These are phyloP conservation scores for Pisolithus orientalis DNA, from an alignment of 768 basidiomycete species.

Conservation along the genomic window DNA sequence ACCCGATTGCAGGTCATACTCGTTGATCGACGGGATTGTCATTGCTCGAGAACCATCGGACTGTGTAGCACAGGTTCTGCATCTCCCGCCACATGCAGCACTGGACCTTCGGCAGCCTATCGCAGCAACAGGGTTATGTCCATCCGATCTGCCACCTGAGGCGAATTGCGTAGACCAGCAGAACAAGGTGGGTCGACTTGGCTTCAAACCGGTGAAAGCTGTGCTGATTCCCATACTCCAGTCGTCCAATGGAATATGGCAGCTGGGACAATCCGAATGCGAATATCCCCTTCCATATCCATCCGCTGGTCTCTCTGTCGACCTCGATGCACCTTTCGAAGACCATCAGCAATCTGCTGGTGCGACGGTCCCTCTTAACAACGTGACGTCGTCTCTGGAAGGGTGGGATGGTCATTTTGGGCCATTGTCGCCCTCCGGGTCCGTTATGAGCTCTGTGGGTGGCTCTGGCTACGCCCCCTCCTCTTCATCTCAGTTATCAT, in stretches of 20 bases:
- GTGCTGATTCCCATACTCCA: background rate
- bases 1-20: background rate
- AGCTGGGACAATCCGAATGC: background rate
- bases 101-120: background rate
- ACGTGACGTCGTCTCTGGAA: slow-evolving; percentile 32
- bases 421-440: slow-evolving; percentile 4
- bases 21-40: slow-evolving; percentile 1
- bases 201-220: background rate
- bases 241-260: background rate
- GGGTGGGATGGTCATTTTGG: slow-evolving; percentile 33
- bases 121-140: background rate
- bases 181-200: slow-evolving; percentile 7
- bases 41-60: slow-evolving; percentile 1
- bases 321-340: background rate
- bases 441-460: background rate
- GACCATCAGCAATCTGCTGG: background rate
- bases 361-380: slow-evolving; percentile 23
- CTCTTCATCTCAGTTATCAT: background rate
- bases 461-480: background rate
- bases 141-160: background rate
- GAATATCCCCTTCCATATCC: background rate
- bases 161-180: background rate
- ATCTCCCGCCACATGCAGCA: background rate
- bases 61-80: slow-evolving; percentile 3
- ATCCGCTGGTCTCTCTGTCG: background rate